Percentiles rank a stretch among this genome's conserved stretches.
These are phyloP conservation scores for Chytriomyces sp. DNA, from an alignment of 192 early-diverging fungal species.

Conservation along the genomic window DNA sequence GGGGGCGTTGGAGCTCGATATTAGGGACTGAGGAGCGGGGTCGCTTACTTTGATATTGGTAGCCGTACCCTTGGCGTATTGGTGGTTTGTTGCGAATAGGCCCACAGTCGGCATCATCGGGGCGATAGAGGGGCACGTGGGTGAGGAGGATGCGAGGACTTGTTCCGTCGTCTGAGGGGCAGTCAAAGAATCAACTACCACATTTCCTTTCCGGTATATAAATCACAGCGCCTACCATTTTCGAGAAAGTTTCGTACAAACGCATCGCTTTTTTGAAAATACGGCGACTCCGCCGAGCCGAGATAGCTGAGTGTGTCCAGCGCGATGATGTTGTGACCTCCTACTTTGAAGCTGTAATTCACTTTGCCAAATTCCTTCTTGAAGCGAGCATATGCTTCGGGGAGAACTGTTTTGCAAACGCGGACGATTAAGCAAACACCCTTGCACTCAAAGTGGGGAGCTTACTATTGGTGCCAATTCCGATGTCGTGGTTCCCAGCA, in stretches of 20 bases:
- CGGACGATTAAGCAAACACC: neutral
- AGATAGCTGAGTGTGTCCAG: slow-evolving; percentile 80
- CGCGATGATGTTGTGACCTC: slow-evolving; percentile 64
- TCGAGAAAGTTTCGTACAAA: slow-evolving; percentile 48
- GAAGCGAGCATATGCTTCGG: slow-evolving; percentile 45
- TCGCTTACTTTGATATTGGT: slow-evolving; percentile 80
- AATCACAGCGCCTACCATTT: slow-evolving; percentile 37
- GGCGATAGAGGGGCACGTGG: slow-evolving; percentile 85
- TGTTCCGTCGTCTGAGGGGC: neutral
- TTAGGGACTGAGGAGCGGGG: neutral
- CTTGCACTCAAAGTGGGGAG: neutral
- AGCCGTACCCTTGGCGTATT: slow-evolving; percentile 67
- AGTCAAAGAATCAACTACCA: neutral
- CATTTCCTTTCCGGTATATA: neutral
- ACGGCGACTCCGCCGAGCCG: slow-evolving; percentile 32
- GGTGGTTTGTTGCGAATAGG: slow-evolving; percentile 54
- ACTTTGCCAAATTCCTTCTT: slow-evolving; percentile 38
- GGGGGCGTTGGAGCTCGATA: neutral
- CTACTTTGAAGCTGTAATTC: slow-evolving; percentile 40
- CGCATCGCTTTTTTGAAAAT: slow-evolving; percentile 51
- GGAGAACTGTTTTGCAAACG: slow-evolving; percentile 31
- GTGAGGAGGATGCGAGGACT: slow-evolving; percentile 69
- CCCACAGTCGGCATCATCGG: slow-evolving; percentile 70
- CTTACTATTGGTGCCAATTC: slow-evolving; percentile 52
- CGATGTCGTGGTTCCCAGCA: slow-evolving; percentile 94